A percentile compares a stretch with the other conserved stretches of the same genome.
These are phyloP conservation scores for Amborella trichopoda DNA, from an alignment of 164 flowering plant genomes.

Conservation along the genomic window DNA sequence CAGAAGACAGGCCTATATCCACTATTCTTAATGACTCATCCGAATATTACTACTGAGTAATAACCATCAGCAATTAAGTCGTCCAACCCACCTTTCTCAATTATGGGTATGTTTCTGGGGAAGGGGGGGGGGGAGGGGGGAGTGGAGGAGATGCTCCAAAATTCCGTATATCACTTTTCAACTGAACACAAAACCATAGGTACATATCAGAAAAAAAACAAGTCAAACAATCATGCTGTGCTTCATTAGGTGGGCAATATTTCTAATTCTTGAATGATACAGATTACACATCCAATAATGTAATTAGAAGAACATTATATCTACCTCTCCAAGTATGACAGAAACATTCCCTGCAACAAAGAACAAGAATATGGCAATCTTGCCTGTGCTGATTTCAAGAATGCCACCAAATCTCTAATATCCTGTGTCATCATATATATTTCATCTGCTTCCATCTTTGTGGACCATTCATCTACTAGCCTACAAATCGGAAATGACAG, in stretches of 20 bases:
- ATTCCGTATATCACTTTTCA: background rate
- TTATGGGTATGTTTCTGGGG: too few species aligned
- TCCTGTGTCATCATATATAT: slow-evolving; percentile 19
- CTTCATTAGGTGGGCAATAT: background rate
- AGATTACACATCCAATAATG: too few species aligned
- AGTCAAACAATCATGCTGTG: background rate
- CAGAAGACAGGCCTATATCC: too few species aligned
- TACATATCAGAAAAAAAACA: background rate
- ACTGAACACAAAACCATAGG: background rate
- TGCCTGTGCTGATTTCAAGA: slow-evolving; percentile 12
- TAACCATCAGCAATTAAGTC: too few species aligned
- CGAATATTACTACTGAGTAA: too few species aligned
- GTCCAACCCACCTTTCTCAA: too few species aligned
- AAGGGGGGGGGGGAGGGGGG: too few species aligned
- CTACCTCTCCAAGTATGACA: slow-evolving; percentile 18
- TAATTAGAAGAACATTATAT: too few species aligned
- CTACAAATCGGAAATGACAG: slow-evolving; percentile 7
- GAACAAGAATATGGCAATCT: slow-evolving; percentile 16
- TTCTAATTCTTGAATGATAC: background rate
- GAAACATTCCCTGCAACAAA: slow-evolving; percentile 14
- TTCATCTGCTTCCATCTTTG: slow-evolving; percentile 19
- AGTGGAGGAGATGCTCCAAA: slow-evolving; percentile 22
- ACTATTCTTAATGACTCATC: too few species aligned
- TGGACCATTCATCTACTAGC: slow-evolving; percentile 17
- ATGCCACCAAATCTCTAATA: slow-evolving; percentile 10